A percentile compares a stretch with the other conserved stretches of the same genome.
phyloP scores from a whole-genome alignment of 2,329 filamentous ascomycete species.

The Claviceps citrina region DNA sequence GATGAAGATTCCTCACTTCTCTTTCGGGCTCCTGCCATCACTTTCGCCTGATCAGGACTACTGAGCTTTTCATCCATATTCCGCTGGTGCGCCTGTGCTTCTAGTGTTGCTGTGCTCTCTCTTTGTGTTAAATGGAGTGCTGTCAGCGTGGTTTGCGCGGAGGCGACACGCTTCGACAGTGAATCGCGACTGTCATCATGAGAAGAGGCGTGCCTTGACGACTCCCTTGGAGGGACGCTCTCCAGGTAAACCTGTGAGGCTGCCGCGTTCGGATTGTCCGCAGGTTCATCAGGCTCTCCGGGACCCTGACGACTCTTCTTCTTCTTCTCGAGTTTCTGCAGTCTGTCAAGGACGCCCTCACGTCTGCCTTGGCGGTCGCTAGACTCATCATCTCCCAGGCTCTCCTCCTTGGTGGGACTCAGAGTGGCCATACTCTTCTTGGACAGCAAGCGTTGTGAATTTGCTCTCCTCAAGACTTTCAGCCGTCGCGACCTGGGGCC shows the following conservation, averaged over 20 bases:
- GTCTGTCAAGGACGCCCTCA: neutral
- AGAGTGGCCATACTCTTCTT: conserved; percentile 13
- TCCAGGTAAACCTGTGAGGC: conserved; percentile 6
- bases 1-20: neutral
- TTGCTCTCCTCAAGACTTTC: conserved; percentile 9
- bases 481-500: conserved; percentile 12
- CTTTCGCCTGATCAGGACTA: neutral
- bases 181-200: neutral
- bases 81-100: neutral
- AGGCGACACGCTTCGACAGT: neutral
- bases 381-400: conserved; percentile 8
- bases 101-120: neutral
- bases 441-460: conserved; percentile 11
- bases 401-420: conserved; percentile 20
- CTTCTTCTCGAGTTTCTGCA: conserved; percentile 4
- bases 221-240: conserved; percentile 9
- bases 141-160: neutral
- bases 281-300: too few species aligned
- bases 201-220: conserved; percentile 7
- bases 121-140: neutral
- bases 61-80: neutral
- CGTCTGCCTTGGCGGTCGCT: neutral
- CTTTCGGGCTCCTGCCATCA: neutral
- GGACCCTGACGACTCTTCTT: too few species aligned
- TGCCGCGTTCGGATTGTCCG: neutral